Percentiles rank a stretch among this genome's conserved stretches.
Conservation (phyloP, 2,329 filamentous ascomycete species). For the Pestalotiopsis fici region DNA sequence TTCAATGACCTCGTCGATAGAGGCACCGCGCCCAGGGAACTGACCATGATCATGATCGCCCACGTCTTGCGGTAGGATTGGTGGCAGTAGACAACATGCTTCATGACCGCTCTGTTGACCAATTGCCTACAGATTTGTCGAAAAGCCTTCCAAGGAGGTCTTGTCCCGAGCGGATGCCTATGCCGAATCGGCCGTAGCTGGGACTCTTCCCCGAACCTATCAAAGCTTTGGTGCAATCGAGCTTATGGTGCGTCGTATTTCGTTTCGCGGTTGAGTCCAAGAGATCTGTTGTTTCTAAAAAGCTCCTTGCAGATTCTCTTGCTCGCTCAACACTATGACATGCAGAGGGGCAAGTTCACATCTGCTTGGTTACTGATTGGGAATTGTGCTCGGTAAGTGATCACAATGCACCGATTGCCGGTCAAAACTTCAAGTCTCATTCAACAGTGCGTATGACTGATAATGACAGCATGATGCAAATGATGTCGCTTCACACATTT, state of each 20-base stretch:
- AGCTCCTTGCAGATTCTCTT: neutral
- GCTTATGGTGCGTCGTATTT: neutral
- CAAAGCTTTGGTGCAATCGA: neutral
- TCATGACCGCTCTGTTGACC: neutral
- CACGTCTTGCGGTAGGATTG: neutral
- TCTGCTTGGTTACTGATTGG: neutral
- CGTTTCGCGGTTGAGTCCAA: neutral
- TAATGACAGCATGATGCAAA: neutral
- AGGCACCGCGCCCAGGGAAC: neutral
- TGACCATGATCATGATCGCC: neutral
- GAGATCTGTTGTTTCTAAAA: neutral
- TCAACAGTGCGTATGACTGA: no score
- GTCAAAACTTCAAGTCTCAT: neutral
- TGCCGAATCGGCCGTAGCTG: neutral
- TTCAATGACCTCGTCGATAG: neutral
- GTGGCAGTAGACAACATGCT: neutral
- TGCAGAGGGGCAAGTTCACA: neutral
- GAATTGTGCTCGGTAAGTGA: neutral
- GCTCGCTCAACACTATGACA: neutral
- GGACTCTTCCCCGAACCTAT: neutral
- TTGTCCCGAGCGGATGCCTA: neutral
- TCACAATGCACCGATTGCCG: neutral
- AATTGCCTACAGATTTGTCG: neutral
- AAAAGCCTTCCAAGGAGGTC: neutral
- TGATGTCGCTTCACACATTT: neutral